Evolutionary conservation across 768 basidiomycete genomes (phyloP), one percentile per base, ranked within the genome.

Genomic region (Pleurotus platypus): DNA sequence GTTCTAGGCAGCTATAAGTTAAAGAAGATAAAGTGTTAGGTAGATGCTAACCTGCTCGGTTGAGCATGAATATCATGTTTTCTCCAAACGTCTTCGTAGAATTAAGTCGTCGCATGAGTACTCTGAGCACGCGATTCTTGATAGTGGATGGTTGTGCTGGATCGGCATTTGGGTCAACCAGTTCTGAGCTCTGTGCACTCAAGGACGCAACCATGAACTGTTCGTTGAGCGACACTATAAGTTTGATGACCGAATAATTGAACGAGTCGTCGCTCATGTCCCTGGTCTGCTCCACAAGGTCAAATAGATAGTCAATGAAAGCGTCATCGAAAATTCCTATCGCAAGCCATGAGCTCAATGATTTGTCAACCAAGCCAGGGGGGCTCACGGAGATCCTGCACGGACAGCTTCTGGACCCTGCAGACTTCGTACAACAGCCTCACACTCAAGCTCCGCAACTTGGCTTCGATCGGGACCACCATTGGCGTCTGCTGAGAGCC

Each of bases 51-150:
- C 94, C 82, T 46, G 95, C 90, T 58, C 97, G 86, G 66, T 99
- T 98, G 46, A 99, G 76, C 90, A 99, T 99, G 71, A 98, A 99
- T 57, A 99, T 98, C 80, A 99, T 84, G 68, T 98, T 99, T 74
- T 94, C 95, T 3, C 95, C 94, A 66, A 99, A 97, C 0, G 97
- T 97, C 75, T 91, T 92, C 71, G 86, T 91, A n/a, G 84, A 84
- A 3, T 89, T 87, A 24, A 92, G 71, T 16, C 94, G 84, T n/a
- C 88, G 78, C 77, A 92, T 88, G 20, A 99, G 77, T 0, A 96
- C 86, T 18, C 84, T 78, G 51, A 98, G 70, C 2, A 99, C 87
- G 20, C 92, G 80, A 67, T 99, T 99, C 57, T 80, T 76, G 13
- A 58, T 61, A 13, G 55, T 53, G 38, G 57, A 60, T 35, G 55